A percentile compares a stretch with the other conserved stretches of the same genome.
These are phyloP conservation scores for Tetrahymena malaccensis DNA, from an alignment of 73 alveolate genomes.

Conservation along the genomic window DNA sequence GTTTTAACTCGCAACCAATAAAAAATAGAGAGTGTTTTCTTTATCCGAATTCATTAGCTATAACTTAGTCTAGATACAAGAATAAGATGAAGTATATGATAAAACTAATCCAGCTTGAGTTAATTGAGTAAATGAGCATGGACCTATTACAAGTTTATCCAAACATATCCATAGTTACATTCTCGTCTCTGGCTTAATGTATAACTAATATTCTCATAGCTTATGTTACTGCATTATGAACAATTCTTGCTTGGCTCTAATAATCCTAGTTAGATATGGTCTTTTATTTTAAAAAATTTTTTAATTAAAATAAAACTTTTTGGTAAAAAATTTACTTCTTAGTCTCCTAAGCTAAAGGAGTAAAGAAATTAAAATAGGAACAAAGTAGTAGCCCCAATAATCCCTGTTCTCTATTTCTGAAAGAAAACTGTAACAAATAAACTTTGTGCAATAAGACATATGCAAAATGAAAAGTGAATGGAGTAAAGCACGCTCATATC, in stretches of 20 bases:
- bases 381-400: conserved; percentile 53
- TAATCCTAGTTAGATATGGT: not conserved
- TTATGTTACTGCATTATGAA: not conserved
- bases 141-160: not conserved
- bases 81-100: not conserved
- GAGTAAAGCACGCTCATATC: conserved; percentile 59
- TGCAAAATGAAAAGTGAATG: conserved; percentile 56
- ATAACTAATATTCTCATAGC: not conserved
- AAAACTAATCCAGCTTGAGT: not conserved
- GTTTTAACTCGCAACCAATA: not conserved
- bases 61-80: conserved; percentile 14
- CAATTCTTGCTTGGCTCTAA: not conserved
- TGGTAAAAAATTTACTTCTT: not conserved
- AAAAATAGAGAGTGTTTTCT: conserved; percentile 26
- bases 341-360: not conserved
- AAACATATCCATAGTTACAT: not conserved
- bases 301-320: not conserved
- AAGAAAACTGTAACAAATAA: conserved; percentile 73
- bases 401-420: conserved; percentile 69
- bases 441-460: conserved; percentile 50
- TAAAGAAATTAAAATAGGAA: conserved; percentile 37
- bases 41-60: conserved; percentile 10
- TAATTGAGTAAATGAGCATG: not conserved
- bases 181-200: not conserved
- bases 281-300: not conserved